Conservation (phyloP, 352 stramenopile genomes). For the Thalassiosira oceanica region DNA sequence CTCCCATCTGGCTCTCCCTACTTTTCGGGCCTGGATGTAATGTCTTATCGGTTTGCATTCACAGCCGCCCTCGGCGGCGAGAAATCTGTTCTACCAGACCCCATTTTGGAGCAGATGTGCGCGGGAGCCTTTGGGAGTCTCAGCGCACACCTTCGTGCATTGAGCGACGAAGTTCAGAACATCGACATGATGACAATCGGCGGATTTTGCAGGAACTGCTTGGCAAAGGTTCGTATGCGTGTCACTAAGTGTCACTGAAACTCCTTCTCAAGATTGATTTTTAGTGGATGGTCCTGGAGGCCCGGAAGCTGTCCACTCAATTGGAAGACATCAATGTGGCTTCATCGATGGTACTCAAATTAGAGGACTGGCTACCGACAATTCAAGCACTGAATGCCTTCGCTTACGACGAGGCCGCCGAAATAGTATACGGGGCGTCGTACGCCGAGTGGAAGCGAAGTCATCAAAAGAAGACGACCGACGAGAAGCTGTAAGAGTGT, state of each 20-base stretch:
- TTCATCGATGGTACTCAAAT: conserved; percentile 3
- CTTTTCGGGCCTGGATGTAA: too few relatives aligned
- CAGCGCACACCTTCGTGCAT: conserved; percentile 65
- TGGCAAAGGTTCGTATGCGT: conserved; percentile 52
- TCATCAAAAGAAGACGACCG: conserved; percentile 57
- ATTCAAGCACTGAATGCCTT: conserved; percentile 25
- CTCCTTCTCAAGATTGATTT: conserved; percentile 1
- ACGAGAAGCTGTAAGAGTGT: conserved; percentile 53
- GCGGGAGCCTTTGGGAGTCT: conserved; percentile 74
- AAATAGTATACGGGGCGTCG: conserved; percentile 56
- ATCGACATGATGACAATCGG: conserved; percentile 71
- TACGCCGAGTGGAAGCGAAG: conserved; percentile 62
- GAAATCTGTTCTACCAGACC: conserved; percentile 5
- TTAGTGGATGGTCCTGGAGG: conserved; percentile 57
- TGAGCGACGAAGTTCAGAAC: conserved; percentile 75
- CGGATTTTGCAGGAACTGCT: conserved; percentile 70
- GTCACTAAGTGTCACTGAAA: not conserved
- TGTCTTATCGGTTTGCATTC: too few relatives aligned
- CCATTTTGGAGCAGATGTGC: conserved; percentile 57
- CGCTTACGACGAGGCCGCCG: conserved; percentile 53
- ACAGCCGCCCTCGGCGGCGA: conserved; percentile 4
- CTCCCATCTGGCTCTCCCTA: too few relatives aligned
- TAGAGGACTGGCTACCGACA: conserved; percentile 7
- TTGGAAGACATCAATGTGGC: conserved; percentile 13
- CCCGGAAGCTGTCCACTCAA: conserved; percentile 30